Conservation (phyloP, 352 stramenopile species). For the Elongisporangium undulatum region DNA sequence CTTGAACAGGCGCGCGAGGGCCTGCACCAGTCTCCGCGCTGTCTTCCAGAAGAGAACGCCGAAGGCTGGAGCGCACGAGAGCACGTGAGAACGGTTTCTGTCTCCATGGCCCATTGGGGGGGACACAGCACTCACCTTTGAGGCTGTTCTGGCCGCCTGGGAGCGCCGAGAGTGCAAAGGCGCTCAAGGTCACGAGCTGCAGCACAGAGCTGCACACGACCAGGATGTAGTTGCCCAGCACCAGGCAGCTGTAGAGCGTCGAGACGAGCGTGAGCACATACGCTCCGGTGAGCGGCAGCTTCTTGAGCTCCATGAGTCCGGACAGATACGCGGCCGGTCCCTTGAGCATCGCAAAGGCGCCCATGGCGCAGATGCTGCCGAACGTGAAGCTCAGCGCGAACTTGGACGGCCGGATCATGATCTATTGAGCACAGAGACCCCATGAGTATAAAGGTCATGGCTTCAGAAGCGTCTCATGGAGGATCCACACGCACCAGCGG, state of each 20-base stretch:
- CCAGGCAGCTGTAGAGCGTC: slow-evolving; percentile 79
- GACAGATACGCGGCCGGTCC: slow-evolving; percentile 49
- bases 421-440: slow-evolving; percentile 21
- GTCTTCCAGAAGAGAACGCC: slow-evolving; percentile 60
- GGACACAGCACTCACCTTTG: slow-evolving; percentile 31
- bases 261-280: slow-evolving; percentile 71
- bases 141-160: slow-evolving; percentile 57
- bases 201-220: slow-evolving; percentile 74
- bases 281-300: slow-evolving; percentile 53
- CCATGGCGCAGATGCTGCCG: slow-evolving; percentile 73
- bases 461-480: not conserved
- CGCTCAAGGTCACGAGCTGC: slow-evolving; percentile 53
- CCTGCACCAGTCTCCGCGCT: slow-evolving; percentile 58
- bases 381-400: slow-evolving; percentile 82
- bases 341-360: slow-evolving; percentile 74
- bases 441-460: not conserved
- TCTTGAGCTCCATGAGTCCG: slow-evolving; percentile 56
- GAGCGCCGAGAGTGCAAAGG: slow-evolving; percentile 56
- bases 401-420: slow-evolving; percentile 78
- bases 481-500: slow-evolving; percentile 33
- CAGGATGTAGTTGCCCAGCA: slow-evolving; percentile 78
- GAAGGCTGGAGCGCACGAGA: slow-evolving; percentile 33
- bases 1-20: slow-evolving; percentile 43
- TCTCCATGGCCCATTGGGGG: not conserved
- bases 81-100: not conserved